Percentiles rank a stretch among this genome's conserved stretches.
Evolutionary conservation across 768 basidiomycete genomes (phyloP).

Genomic region (Chlorophyllum brunneum): DNA sequence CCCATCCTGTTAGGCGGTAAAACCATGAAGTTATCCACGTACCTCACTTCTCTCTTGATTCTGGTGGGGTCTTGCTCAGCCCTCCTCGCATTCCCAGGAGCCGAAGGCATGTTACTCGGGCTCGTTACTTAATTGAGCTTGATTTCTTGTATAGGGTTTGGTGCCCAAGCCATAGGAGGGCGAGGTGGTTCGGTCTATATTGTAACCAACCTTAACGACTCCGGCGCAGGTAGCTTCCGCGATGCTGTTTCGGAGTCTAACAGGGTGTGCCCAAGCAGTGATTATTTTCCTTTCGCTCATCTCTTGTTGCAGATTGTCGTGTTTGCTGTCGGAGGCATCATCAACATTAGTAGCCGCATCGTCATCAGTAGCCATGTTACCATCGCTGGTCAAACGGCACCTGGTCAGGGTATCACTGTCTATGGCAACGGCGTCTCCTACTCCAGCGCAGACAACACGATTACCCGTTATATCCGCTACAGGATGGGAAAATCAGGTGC

Average conservation of each 20-base stretch:
- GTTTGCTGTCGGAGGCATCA: conserved; percentile 31
- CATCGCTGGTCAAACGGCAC: conserved; percentile 33
- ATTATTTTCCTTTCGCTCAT: background rate
- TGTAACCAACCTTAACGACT: conserved; percentile 31
- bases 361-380: conserved; percentile 28
- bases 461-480: conserved; percentile 25
- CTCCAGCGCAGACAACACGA: conserved; percentile 27
- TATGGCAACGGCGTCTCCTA: conserved; percentile 32
- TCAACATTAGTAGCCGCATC: conserved; percentile 26
- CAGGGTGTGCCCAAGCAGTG: conserved; percentile 16
- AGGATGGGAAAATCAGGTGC: conserved; percentile 28
- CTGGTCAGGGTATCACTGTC: conserved; percentile 34
- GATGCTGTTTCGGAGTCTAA: conserved; percentile 30
- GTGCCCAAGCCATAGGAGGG: conserved; percentile 30
- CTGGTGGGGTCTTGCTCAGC: conserved; percentile 18
- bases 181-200: conserved; percentile 30
- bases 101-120: conserved; percentile 20
- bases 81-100: conserved; percentile 30
- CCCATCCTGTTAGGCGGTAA: background rate
- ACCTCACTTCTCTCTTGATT: conserved; percentile 11
- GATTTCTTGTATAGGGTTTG: conserved; percentile 21
- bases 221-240: conserved; percentile 31
- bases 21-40: conserved; percentile 4
- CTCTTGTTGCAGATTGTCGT: conserved; percentile 24
- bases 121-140: background rate